These are phyloP conservation scores for Candida hungchunana DNA, from an alignment of 805 yeast species.

Conservation along the genomic window DNA sequence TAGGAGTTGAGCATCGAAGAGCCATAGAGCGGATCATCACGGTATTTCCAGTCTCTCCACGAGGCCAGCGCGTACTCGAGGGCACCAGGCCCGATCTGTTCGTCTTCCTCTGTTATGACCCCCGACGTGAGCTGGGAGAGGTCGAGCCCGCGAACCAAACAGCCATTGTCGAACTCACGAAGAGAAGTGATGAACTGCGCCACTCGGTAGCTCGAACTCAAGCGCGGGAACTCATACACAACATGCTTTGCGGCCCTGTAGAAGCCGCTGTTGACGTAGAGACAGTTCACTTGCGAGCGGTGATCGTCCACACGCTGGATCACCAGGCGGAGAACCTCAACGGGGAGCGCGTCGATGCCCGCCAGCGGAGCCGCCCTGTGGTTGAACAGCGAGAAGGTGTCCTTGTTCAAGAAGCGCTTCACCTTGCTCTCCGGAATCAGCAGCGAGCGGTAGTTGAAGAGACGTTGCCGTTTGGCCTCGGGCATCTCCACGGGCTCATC, in stretches of 20 bases:
- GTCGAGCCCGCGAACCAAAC: slow-evolving; percentile 52
- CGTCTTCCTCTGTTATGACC: slow-evolving; percentile 22
- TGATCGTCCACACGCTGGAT: slow-evolving; percentile 32
- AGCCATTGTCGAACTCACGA: slow-evolving; percentile 55
- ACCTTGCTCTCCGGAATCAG: slow-evolving; percentile 19
- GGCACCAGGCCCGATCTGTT: slow-evolving; percentile 10
- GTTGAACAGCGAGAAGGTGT: slow-evolving; percentile 29
- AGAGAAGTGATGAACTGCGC: slow-evolving; percentile 75
- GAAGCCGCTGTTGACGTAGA: slow-evolving; percentile 49
- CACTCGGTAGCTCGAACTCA: slow-evolving; percentile 71
- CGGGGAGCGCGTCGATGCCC: slow-evolving; percentile 29
- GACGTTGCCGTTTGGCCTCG: slow-evolving; percentile 8
- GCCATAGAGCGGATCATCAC: slow-evolving; percentile 65
- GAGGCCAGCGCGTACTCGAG: slow-evolving; percentile 54
- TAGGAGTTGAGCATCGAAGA: slow-evolving; percentile 32
- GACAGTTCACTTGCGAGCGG: slow-evolving; percentile 37
- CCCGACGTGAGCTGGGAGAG: slow-evolving; percentile 47
- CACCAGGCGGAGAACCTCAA: slow-evolving; percentile 28
- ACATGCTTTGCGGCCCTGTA: slow-evolving; percentile 48
- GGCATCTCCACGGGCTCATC: slow-evolving; percentile 9
- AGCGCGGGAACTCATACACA: slow-evolving; percentile 49
- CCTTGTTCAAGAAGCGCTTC: slow-evolving; percentile 28
- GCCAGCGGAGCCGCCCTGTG: slow-evolving; percentile 16
- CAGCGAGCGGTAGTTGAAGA: slow-evolving; percentile 20
- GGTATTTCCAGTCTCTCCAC: slow-evolving; percentile 90